These are phyloP conservation scores for Polyporus tsugae DNA, from an alignment of 1,284 basidiomycete genomes.

Conservation along the genomic window DNA sequence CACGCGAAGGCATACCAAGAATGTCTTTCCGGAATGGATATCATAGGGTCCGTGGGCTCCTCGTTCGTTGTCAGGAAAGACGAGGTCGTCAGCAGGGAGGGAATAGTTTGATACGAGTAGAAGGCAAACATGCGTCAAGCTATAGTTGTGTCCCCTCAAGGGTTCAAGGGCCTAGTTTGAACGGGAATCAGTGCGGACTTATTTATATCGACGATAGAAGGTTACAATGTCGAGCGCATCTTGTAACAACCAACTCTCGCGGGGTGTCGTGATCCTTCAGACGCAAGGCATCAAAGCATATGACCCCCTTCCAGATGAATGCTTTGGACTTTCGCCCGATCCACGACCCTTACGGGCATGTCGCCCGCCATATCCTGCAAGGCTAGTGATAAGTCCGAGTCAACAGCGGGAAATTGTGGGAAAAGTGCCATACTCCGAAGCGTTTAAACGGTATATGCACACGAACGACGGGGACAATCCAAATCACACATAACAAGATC, in stretches of 20 bases:
- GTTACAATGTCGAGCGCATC: too few relatives aligned
- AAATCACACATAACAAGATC: background rate
- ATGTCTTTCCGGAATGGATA: background rate
- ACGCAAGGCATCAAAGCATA: too few relatives aligned
- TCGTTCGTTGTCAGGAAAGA: background rate
- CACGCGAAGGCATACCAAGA: background rate
- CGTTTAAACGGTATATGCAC: background rate
- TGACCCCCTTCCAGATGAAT: too few relatives aligned
- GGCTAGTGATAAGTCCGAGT: too few relatives aligned
- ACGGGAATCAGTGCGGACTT: background rate
- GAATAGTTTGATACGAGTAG: background rate
- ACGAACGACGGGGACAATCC: background rate
- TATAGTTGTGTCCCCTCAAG: too few relatives aligned
- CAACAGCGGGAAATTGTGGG: too few relatives aligned
- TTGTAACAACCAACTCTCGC: too few relatives aligned
- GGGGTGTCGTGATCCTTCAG: too few relatives aligned
- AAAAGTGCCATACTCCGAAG: background rate
- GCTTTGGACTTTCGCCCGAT: too few relatives aligned
- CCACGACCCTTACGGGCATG: too few relatives aligned
- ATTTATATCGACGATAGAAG: background rate
- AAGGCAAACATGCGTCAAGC: too few relatives aligned
- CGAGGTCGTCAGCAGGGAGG: background rate
- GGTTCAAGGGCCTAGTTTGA: background rate
- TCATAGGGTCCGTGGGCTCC: background rate
- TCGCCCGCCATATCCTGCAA: too few relatives aligned